A percentile compares a stretch with the other conserved stretches of the same genome.
phyloP scores from a whole-genome alignment of 352 stramenopile genomes.

The Phytophthora tentaculata region DNA sequence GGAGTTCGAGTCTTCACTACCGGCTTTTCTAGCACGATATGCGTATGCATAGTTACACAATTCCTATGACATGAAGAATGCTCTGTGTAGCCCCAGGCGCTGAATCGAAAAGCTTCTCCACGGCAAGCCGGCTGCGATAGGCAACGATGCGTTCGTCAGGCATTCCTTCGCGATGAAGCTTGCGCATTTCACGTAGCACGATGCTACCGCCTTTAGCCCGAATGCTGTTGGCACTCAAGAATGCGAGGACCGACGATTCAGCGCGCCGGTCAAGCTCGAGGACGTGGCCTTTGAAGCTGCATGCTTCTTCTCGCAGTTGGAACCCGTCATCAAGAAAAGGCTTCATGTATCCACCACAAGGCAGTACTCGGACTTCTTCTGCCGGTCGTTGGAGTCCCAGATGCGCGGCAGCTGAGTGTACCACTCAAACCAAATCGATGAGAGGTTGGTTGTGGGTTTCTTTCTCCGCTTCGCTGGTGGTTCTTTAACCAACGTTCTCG shows the following conservation, averaged over 20 bases:
- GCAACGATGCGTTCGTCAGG: not conserved
- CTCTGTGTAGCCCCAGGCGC: not conserved
- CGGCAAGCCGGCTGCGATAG: not conserved
- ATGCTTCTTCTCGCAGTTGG: conserved; percentile 1
- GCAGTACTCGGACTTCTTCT: no score
- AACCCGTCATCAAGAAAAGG: no score
- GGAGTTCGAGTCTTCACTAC: not conserved
- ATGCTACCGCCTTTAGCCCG: conserved; percentile 7
- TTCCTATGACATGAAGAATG: not conserved
- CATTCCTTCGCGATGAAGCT: not conserved
- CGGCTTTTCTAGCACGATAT: not conserved
- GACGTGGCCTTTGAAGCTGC: conserved; percentile 13
- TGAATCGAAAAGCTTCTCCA: not conserved
- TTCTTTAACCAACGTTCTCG: no score
- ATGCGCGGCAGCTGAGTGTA: no score
- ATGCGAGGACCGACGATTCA: conserved; percentile 6
- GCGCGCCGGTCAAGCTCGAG: not conserved
- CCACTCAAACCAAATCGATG: no score
- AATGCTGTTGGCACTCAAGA: conserved; percentile 1
- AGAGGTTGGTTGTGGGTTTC: no score
- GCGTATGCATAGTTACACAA: not conserved
- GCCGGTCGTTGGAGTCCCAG: no score
- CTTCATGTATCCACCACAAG: no score
- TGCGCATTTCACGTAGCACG: conserved; percentile 12
- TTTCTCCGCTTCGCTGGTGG: no score